Base-by-base conservation (phyloP, 345 rosid genomes). In the Brassica juncea region DNA sequence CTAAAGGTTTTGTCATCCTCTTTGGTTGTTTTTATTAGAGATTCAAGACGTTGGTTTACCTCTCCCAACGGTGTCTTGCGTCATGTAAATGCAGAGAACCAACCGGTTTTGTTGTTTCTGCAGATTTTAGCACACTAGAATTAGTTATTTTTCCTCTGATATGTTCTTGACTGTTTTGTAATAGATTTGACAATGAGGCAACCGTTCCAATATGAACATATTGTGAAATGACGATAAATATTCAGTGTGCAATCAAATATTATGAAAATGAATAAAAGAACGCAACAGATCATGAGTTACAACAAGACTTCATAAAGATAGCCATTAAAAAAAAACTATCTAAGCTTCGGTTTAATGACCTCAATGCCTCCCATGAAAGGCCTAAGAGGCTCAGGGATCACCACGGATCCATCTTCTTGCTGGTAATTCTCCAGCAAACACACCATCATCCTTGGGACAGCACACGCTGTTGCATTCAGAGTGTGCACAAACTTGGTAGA, bases 401-500 rank as follows among this genome's bases (percentile, higher is more conserved):
- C 68, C 44, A 94, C 88, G 2, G 92, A 87, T 64, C 97, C 99
- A 72, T 94, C 97, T 82, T 92, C 94, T 81, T 94, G 99, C 86
- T 92, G 99, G 83, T 86, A 82, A 77, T 91, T 91, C 86, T 94
- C 99, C 79, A 94, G 82, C 81, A 94, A 77, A 81, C 97, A 92
- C 28, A 94, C 82, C 27, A 94, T 88, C 97, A 94, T 90, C 82
- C 99, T 85, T 0, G 97, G 99, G 76, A 94, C 83, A 5, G 99
- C 99, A 82, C 97, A 92, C 1, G 99, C 99, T 0, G 99, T 92
- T 21, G 99, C 97, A 62, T 94, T 94, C 68, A 94, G 81, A 12
- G 99, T 94, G 85, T 94, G 97, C 47, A 92, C 91, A 77, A 92
- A 92, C 88, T 86, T 84, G 3, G 94, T 85, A 32, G 95, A 80